A percentile compares a stretch with the other conserved stretches of the same genome.
These are phyloP conservation scores for Cyclotella baltica DNA, from an alignment of 108 stramenopile species.

Conservation along the genomic window DNA sequence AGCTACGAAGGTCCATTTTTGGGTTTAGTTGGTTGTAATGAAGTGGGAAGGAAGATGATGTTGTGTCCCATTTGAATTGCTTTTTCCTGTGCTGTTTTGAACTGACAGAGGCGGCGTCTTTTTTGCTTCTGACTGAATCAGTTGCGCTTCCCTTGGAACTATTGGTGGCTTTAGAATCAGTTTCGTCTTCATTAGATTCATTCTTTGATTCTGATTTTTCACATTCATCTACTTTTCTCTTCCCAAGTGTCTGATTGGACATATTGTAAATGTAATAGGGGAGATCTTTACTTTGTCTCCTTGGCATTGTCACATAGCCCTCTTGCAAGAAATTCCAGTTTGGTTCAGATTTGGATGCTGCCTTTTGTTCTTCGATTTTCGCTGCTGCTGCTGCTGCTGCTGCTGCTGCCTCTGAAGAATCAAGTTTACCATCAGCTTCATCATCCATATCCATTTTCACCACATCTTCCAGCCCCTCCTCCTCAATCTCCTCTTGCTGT, in stretches of 20 bases:
- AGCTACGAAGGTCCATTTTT: conserved; percentile 25
- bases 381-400: neutral
- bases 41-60: conserved; percentile 38
- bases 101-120: neutral
- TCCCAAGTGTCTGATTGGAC: neutral
- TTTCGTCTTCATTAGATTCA: neutral
- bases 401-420: neutral
- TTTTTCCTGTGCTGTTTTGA: neutral
- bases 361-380: neutral
- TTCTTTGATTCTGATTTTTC: neutral
- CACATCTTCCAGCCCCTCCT: neutral
- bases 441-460: neutral
- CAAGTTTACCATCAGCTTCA: neutral
- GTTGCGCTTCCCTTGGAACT: neutral
- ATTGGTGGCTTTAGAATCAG: neutral
- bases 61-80: neutral
- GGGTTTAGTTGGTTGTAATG: conserved; percentile 27
- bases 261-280: conserved; percentile 41
- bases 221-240: neutral
- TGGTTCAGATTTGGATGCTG: neutral
- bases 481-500: neutral
- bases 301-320: conserved; percentile 39
- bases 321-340: conserved; percentile 40
- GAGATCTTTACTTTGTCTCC: conserved; percentile 20
- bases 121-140: neutral